Evolutionary conservation across 2,329 filamentous ascomycete genomes (phyloP), one percentile per base, ranked within the genome.

Genomic region (Fusarium sp.): DNA sequence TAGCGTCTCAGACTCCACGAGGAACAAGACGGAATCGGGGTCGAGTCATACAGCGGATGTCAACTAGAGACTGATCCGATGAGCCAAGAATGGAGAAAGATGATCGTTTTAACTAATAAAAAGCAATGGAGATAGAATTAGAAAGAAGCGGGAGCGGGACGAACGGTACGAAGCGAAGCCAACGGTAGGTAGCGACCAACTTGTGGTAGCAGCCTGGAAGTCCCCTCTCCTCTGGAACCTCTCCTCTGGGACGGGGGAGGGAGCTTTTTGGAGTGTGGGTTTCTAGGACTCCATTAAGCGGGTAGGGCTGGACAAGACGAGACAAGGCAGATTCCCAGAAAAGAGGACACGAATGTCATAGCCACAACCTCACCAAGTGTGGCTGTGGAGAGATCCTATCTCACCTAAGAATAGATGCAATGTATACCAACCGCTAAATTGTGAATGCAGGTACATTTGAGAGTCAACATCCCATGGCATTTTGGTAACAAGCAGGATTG

Each of bases 1-100:
- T 81, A 49, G 45, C 68, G 76, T 78, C 79, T 81, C 79, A 82
- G 80, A 80, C 79, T 82, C 79, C 72, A 75, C 73, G 74, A 71
- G 68, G 70, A 71, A 72, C 48, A 60, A 59, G 67, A 70, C 49
- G 68, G 73, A 74, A 58, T 64, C 65, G 46, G 52, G 62, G 61
- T 67, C 66, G 54, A 75, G 76, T 78, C 76, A 78, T 75, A 66
- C 65, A 64, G 65, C 57, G 25, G 44, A 55, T 27, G 9, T 38
- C 41, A 46, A 43, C 54, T 45, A 54, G 66, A 63, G 44, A 69
- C 58, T 63, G 58, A 61, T 71, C 51, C 30, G 18, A 58, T 48
- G 58, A 58, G 58, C 56, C 51, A 64, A 59, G 41, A 48, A 38
- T 34, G 49, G 60, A 47, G 53, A 67, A 59, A 22, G 30, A 65